These are phyloP conservation scores for Ballota nigra DNA, from an alignment of 257 asterid genomes.

Conservation along the genomic window DNA sequence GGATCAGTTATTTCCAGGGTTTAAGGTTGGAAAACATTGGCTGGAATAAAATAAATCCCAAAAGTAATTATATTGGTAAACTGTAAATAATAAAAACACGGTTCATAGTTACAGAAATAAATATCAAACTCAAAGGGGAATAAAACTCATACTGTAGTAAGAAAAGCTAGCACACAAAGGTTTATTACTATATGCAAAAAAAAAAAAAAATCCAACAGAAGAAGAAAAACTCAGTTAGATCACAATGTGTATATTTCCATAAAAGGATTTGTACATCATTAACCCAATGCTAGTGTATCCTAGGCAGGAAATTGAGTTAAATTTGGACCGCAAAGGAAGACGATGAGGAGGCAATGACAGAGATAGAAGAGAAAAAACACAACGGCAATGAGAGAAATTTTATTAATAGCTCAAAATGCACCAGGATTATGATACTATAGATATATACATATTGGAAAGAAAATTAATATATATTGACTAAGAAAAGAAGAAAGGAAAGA, in stretches of 20 bases:
- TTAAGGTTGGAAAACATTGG: constrained; percentile 14
- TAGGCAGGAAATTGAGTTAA: background rate
- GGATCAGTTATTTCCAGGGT: background rate
- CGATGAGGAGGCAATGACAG: constrained; percentile 10
- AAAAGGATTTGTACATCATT: background rate
- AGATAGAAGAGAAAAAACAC: background rate
- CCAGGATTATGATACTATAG: background rate
- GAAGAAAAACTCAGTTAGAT: constrained; percentile 1
- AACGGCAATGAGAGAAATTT: background rate
- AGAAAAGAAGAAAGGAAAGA: background rate
- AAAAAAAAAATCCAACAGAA: background rate
- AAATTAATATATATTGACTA: background rate
- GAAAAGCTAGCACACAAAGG: background rate
- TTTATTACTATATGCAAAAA: background rate
- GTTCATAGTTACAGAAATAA: background rate
- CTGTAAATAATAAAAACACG: background rate
- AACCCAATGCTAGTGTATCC: background rate
- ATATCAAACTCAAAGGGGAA: background rate
- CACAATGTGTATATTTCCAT: background rate
- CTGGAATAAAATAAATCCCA: background rate
- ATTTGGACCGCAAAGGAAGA: background rate
- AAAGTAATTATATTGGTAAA: constrained; percentile 7
- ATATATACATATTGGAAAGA: background rate
- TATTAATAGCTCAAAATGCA: background rate
- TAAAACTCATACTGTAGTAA: background rate